Evolutionary conservation across 176 grass and related monocot species (phyloP), one percentile per base, ranked within the genome.

Genomic region (Rhynchospora tenuis): DNA sequence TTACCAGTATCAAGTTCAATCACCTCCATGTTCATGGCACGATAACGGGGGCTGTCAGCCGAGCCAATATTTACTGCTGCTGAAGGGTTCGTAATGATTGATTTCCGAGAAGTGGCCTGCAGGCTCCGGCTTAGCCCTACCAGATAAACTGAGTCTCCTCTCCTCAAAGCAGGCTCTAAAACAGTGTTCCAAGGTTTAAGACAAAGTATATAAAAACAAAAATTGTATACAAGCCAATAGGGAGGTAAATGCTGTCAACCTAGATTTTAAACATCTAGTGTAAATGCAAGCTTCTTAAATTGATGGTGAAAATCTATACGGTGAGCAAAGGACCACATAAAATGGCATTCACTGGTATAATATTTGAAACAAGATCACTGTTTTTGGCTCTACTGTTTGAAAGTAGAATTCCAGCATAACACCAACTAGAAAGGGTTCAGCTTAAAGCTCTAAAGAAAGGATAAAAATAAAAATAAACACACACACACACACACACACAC

Each of bases 61-160:
- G 97, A 99, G 29, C 93, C 91, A 88, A 99, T 99, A 92, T 99
- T 99, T 74, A 99, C 91, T 81, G 97, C 97, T 73, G 97, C 94
- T 86, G 89, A 99, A 73, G 97, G 97, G 90, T 99, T 99, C 70
- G 97, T 99, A 80, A 99, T 81, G 68, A 91, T 92, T 73, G 97
- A 99, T 95, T 99, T 99, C 85, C 97, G 93, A 86, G 97, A 95
- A 72, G 97, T 99, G 48, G 97, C 97, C 57, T 99, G 97, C 83
- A 99, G 90, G 84, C 93, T 99, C 88, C 97, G 90, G 88, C 97
- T 99, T 86, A 99, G 79, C 52, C 97, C 97, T 68, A 99, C 88
- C 16, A 99, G 91, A 82, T 90, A 99, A 54, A 99, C 97, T 84
- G 96, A 99, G 91, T 99, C 97, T 81, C 97, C 96, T 64, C 97